These are phyloP conservation scores for Solanum rostratum DNA, from an alignment of 257 asterid genomes.

Conservation along the genomic window DNA sequence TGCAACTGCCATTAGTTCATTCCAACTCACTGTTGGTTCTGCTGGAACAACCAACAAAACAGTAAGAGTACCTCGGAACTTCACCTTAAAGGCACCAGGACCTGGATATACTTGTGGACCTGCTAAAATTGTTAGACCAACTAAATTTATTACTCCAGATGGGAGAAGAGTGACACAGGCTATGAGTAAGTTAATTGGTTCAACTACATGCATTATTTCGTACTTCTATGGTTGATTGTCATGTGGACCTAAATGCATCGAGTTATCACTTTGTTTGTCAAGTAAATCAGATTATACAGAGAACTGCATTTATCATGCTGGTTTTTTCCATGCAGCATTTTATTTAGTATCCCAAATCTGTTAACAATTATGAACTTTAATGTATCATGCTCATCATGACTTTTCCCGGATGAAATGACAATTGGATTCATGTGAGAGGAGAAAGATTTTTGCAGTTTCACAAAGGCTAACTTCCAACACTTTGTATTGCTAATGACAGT, in stretches of 20 bases:
- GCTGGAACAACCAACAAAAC: constrained; percentile 73
- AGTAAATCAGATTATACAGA: not conserved
- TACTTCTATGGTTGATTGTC: not conserved
- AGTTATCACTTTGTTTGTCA: not conserved
- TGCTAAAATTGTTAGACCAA: constrained; percentile 53
- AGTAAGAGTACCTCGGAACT: constrained; percentile 60
- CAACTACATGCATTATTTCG: not conserved
- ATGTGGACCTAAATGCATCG: not conserved
- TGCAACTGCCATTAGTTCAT: constrained; percentile 42
- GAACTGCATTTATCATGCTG: not conserved
- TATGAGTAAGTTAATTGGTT: constrained; percentile 49
- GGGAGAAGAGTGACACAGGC: constrained; percentile 71
- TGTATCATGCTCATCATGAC: not conserved
- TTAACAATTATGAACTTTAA: not conserved
- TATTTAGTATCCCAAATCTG: not conserved
- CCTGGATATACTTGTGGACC: constrained; percentile 79
- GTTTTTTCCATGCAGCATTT: not conserved
- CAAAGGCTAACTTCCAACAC: not conserved
- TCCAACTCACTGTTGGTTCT: constrained; percentile 61
- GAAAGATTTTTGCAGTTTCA: not conserved
- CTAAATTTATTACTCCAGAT: constrained; percentile 40
- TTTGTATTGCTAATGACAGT: constrained; percentile 10
- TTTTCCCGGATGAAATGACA: too few species aligned
- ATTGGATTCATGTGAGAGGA: too few species aligned
- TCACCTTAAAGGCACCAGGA: constrained; percentile 63